Conservation (phyloP, 1,139 yeast species). For the Debaryomyces robertsiae region DNA sequence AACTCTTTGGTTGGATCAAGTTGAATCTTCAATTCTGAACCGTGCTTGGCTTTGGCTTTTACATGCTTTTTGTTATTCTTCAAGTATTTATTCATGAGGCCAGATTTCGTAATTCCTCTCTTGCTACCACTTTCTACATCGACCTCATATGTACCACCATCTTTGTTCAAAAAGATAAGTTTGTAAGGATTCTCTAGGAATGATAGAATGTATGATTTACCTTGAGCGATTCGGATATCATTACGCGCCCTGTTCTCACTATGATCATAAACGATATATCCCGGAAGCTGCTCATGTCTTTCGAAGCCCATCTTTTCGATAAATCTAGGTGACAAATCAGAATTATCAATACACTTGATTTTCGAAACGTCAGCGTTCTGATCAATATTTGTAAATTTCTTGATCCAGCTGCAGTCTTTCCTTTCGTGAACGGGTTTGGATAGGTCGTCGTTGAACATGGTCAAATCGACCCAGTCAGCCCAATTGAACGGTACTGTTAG, state of each 20-base stretch:
- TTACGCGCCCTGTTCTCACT: slow-evolving; percentile 23
- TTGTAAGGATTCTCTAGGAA: slow-evolving; percentile 28
- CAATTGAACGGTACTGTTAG: slow-evolving; percentile 31
- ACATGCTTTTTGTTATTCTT: slow-evolving; percentile 8
- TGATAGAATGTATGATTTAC: slow-evolving; percentile 28
- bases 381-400: slow-evolving; percentile 13
- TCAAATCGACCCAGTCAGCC: slow-evolving; percentile 34
- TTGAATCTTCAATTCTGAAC: slow-evolving; percentile 10
- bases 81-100: slow-evolving; percentile 22
- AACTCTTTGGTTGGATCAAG: slow-evolving; percentile 24
- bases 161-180: slow-evolving; percentile 26
- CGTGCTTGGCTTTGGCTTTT: slow-evolving; percentile 7
- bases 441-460: slow-evolving; percentile 22
- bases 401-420: slow-evolving; percentile 17
- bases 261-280: slow-evolving; percentile 20
- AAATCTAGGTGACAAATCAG: slow-evolving; percentile 23
- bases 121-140: slow-evolving; percentile 19
- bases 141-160: slow-evolving; percentile 31
- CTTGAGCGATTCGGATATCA: slow-evolving; percentile 28
- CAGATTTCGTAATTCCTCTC: slow-evolving; percentile 23
- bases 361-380: slow-evolving; percentile 14
- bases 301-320: slow-evolving; percentile 24
- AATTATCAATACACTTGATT: slow-evolving; percentile 23
- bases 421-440: slow-evolving; percentile 18
- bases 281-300: slow-evolving; percentile 28